Evolutionary conservation across 1,139 yeast genomes (phyloP).

Genomic region (Candida smagusa): DNA sequence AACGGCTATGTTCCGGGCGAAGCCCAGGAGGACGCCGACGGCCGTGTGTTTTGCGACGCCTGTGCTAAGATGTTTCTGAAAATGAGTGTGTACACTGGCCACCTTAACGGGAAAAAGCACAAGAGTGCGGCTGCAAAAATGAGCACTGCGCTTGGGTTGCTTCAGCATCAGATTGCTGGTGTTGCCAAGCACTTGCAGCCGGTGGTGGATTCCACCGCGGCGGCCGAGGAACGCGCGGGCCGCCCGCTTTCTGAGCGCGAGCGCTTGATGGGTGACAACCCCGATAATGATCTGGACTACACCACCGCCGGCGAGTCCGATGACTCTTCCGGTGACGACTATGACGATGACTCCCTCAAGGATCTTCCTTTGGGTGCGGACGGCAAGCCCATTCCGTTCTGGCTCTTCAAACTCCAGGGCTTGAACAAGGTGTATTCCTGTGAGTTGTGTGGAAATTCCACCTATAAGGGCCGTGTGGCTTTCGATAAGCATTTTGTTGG

Average conservation of each 20-base stretch:
- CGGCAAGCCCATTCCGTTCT: constrained; percentile 88
- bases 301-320: constrained; percentile 21
- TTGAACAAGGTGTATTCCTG: constrained; percentile 70
- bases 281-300: constrained; percentile 36
- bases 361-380: constrained; percentile 81
- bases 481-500: constrained; percentile 75
- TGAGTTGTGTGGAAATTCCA: constrained; percentile 80
- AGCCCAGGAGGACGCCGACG: constrained; percentile 15
- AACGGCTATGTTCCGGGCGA: constrained; percentile 19
- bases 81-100: constrained; percentile 63
- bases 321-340: constrained; percentile 23
- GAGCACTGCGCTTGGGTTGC: neutral
- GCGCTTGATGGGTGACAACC: constrained; percentile 47
- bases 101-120: constrained; percentile 77
- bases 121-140: constrained; percentile 37
- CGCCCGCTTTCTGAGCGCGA: constrained; percentile 75
- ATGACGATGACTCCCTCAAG: constrained; percentile 25
- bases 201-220: constrained; percentile 47
- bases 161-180: constrained; percentile 1
- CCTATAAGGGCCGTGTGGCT: constrained; percentile 69
- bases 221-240: constrained; percentile 58
- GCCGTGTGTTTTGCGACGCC: constrained; percentile 53
- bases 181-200: constrained; percentile 33
- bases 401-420: constrained; percentile 92
- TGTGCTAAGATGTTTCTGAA: constrained; percentile 69